phyloP scores from a whole-genome alignment of 2,329 filamentous ascomycete species.

The Sodiomyces alkalinus region DNA sequence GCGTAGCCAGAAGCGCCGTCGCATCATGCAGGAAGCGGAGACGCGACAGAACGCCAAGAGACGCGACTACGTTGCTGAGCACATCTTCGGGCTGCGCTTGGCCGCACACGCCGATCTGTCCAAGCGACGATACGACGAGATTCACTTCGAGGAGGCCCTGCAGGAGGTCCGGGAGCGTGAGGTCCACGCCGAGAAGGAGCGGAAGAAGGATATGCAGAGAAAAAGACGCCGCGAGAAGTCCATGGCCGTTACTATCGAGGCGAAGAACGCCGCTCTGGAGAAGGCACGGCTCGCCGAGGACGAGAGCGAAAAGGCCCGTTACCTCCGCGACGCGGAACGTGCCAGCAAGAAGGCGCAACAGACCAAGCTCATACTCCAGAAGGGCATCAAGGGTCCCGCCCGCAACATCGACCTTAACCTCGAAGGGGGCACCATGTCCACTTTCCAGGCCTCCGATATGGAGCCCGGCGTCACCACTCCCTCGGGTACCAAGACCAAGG shows the following conservation, averaged over 20 bases:
- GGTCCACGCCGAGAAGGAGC: conserved; percentile 88
- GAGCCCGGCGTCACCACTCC: conserved; percentile 32
- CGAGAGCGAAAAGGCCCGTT: conserved; percentile 65
- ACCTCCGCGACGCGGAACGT: conserved; percentile 73
- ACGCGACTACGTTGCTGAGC: conserved; percentile 41
- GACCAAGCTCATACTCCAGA: conserved; percentile 74
- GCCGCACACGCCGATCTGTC: conserved; percentile 53
- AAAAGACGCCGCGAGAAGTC: conserved; percentile 93
- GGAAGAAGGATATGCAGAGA: conserved; percentile 99
- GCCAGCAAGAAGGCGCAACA: conserved; percentile 87
- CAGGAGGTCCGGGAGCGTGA: conserved; percentile 82
- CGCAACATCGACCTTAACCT: conserved; percentile 61
- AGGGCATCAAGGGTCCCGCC: conserved; percentile 67
- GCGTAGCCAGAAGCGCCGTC: conserved; percentile 49
- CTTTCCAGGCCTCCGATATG: conserved; percentile 56
- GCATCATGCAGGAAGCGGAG: conserved; percentile 51
- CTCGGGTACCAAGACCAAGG: conserved; percentile 29
- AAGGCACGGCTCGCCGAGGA: conserved; percentile 67
- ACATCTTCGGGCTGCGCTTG: conserved; percentile 38
- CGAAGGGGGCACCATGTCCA: conserved; percentile 73
- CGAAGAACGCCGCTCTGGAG: conserved; percentile 69
- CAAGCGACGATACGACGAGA: conserved; percentile 59
- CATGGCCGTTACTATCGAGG: conserved; percentile 82
- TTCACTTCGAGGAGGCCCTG: conserved; percentile 67
- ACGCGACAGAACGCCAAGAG: conserved; percentile 46